These are phyloP conservation scores for Ampelomyces quisqualis DNA, from an alignment of 2,329 filamentous ascomycete genomes.

Conservation along the genomic window DNA sequence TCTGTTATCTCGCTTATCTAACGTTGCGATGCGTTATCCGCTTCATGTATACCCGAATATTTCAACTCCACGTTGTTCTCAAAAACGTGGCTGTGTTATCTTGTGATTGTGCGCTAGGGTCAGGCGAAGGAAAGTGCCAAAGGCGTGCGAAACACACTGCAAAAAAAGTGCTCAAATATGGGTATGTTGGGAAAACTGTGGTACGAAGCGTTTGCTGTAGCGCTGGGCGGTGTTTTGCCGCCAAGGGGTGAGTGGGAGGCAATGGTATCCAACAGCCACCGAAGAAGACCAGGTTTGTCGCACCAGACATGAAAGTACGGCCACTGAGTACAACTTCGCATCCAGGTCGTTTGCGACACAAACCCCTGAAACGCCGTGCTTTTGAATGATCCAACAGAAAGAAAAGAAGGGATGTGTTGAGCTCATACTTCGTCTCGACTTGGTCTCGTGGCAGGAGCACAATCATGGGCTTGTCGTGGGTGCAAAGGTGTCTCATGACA, in stretches of 20 bases:
- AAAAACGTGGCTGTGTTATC: slow-evolving; percentile 10
- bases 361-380: slow-evolving; percentile 24
- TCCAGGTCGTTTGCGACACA: too few relatives aligned
- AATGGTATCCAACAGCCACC: slow-evolving; percentile 1
- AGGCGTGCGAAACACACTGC: slow-evolving; percentile 15
- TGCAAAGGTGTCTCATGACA: slow-evolving; percentile 44
- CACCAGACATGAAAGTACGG: not conserved
- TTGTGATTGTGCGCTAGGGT: slow-evolving; percentile 7
- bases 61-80: not conserved
- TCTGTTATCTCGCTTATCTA: slow-evolving; percentile 14
- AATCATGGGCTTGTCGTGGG: not conserved
- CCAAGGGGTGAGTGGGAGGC: slow-evolving; percentile 13
- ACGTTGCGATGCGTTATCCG: slow-evolving; percentile 1
- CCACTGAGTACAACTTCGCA: not conserved
- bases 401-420: slow-evolving; percentile 3
- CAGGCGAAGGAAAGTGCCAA: slow-evolving; percentile 16
- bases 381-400: slow-evolving; percentile 15
- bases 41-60: slow-evolving; percentile 7
- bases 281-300: not conserved
- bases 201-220: slow-evolving; percentile 28
- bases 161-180: slow-evolving; percentile 16
- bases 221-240: slow-evolving; percentile 19
- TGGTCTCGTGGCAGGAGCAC: too few relatives aligned
- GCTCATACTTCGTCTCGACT: slow-evolving; percentile 28
- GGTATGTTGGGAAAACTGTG: slow-evolving; percentile 19